A percentile compares a stretch with the other conserved stretches of the same genome.
These are phyloP conservation scores for Trametes pubescens DNA, from an alignment of 1,284 basidiomycete species.

Conservation along the genomic window DNA sequence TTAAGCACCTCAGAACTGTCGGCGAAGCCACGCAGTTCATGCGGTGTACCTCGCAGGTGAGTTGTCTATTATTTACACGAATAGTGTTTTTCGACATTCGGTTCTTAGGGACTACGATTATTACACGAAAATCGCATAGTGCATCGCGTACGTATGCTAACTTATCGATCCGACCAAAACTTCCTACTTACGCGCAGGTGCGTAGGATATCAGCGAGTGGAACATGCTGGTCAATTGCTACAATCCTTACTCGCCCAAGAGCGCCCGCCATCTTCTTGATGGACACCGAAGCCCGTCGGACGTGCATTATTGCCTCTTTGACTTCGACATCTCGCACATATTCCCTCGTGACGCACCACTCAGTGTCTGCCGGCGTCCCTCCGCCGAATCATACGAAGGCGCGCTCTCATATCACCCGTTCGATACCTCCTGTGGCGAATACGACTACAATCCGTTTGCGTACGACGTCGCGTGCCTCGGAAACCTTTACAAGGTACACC, in stretches of 20 bases:
- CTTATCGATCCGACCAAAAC: not conserved
- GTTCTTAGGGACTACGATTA: not conserved
- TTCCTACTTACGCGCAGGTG: not conserved
- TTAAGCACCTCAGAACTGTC: constrained; percentile 5
- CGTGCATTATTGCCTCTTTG: constrained; percentile 17
- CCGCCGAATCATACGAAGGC: not conserved
- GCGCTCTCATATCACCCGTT: not conserved
- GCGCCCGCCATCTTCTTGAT: not conserved
- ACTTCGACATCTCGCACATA: constrained; percentile 15
- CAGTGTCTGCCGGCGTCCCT: not conserved
- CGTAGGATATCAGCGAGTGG: constrained; percentile 8
- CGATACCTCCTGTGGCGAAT: constrained; percentile 3
- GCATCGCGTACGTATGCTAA: constrained; percentile 4
- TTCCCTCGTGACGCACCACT: constrained; percentile 2
- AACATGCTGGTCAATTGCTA: constrained; percentile 20
- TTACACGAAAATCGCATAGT: constrained; percentile 6
- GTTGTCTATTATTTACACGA: not conserved
- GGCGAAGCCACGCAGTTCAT: constrained; percentile 9
- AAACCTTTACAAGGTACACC: not conserved
- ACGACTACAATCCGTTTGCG: constrained; percentile 20
- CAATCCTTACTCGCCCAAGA: not conserved
- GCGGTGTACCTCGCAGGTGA: constrained; percentile 14
- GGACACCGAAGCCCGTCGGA: not conserved
- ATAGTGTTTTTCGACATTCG: not conserved
- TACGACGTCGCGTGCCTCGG: constrained; percentile 22